Percentiles rank a stretch among this genome's conserved stretches.
Conservation (phyloP, 805 yeast species). For the Kazachstania africana region DNA sequence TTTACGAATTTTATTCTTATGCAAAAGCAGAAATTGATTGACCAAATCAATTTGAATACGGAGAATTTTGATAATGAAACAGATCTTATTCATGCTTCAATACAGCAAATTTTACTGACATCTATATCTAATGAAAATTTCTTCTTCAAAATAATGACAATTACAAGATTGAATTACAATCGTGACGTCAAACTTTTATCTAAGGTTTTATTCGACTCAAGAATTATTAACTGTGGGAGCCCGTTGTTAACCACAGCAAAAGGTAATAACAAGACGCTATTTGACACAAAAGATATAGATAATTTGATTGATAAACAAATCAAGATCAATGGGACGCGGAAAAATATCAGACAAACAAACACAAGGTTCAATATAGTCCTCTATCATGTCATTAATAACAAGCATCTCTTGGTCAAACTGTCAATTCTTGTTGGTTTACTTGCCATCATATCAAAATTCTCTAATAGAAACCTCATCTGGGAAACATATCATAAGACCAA, state of each 20-base stretch:
- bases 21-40: constrained; percentile 34
- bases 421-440: too few relatives aligned
- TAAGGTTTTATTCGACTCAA: too few relatives aligned
- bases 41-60: constrained; percentile 12
- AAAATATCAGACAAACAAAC: constrained; percentile 1
- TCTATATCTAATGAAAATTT: too few relatives aligned
- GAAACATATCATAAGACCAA: neutral
- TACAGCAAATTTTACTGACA: constrained; percentile 30
- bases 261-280: constrained; percentile 3
- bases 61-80: constrained; percentile 24
- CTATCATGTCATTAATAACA: too few relatives aligned
- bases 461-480: too few relatives aligned
- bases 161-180: too few relatives aligned
- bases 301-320: constrained; percentile 11
- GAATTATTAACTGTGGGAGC: constrained; percentile 17
- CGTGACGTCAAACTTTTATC: too few relatives aligned
- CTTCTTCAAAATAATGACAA: too few relatives aligned
- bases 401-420: too few relatives aligned
- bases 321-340: constrained; percentile 8
- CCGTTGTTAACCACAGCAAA: constrained; percentile 20
- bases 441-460: too few relatives aligned
- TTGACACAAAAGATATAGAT: constrained; percentile 3
- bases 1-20: constrained; percentile 44
- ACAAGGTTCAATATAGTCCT: too few relatives aligned
- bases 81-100: constrained; percentile 27